A percentile compares a stretch with the other conserved stretches of the same genome.
Conservation (phyloP, 1,139 yeast species). For the Debaryomyces robertsiae region DNA sequence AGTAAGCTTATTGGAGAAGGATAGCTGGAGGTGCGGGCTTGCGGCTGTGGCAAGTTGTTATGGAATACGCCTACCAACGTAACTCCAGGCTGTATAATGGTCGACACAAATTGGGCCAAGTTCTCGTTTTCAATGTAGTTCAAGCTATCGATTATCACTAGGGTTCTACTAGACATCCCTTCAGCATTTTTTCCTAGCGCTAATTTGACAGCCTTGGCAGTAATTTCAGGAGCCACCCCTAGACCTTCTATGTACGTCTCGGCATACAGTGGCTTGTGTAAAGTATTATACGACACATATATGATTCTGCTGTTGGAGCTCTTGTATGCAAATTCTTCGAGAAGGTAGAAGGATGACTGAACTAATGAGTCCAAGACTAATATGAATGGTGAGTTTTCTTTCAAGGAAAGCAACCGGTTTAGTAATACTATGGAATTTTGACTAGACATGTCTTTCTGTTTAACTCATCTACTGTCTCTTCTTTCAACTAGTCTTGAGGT, state of each 20-base stretch:
- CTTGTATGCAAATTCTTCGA: constrained; percentile 58
- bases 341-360: constrained; percentile 62
- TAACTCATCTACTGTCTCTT: background rate
- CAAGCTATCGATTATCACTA: constrained; percentile 67
- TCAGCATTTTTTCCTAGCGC: constrained; percentile 3
- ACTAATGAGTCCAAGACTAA: constrained; percentile 67
- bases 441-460: constrained; percentile 31
- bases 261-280: constrained; percentile 52
- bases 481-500: too few relatives aligned
- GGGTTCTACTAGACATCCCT: constrained; percentile 23
- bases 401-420: constrained; percentile 62
- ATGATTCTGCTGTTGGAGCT: constrained; percentile 35
- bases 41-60: constrained; percentile 43
- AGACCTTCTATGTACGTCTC: constrained; percentile 53
- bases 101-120: constrained; percentile 55
- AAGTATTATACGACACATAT: constrained; percentile 67
- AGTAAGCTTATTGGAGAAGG: constrained; percentile 57
- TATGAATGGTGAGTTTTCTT: constrained; percentile 74
- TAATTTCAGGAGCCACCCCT: constrained; percentile 22
- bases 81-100: constrained; percentile 55
- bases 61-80: constrained; percentile 67
- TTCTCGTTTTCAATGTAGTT: constrained; percentile 55
- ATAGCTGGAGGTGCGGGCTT: constrained; percentile 35
- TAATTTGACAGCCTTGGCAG: constrained; percentile 3
- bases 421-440: constrained; percentile 62